phyloP scores from a whole-genome alignment of 805 yeast species.

The Soucietia sequanensis region DNA sequence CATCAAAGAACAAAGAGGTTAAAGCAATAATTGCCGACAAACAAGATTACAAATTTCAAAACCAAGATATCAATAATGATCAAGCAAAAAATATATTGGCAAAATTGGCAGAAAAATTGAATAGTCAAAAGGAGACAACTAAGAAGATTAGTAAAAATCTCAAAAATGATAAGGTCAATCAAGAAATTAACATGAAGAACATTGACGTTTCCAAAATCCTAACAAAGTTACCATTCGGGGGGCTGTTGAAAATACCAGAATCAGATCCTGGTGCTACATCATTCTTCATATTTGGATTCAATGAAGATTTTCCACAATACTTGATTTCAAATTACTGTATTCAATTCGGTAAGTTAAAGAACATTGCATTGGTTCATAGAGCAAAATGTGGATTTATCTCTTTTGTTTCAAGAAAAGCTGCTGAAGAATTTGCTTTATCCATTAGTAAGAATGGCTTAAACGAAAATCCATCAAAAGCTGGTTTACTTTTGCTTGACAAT shows the following conservation, averaged over 20 bases:
- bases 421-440: constrained; percentile 41
- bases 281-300: constrained; percentile 75
- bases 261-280: constrained; percentile 46
- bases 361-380: constrained; percentile 51
- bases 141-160: constrained; percentile 1
- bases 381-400: constrained; percentile 65
- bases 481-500: constrained; percentile 28
- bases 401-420: constrained; percentile 48
- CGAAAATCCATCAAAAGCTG: constrained; percentile 26
- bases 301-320: constrained; percentile 64
- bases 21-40: constrained; percentile 44
- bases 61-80: constrained; percentile 13
- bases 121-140: constrained; percentile 6
- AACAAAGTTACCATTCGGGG: constrained; percentile 67
- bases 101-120: constrained; percentile 42
- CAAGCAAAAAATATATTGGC: constrained; percentile 51
- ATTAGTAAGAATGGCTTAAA: constrained; percentile 25
- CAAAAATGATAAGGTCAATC: too few relatives aligned
- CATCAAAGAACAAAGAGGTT: constrained; percentile 30
- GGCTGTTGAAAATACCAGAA: constrained; percentile 44
- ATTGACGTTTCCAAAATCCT: constrained; percentile 53
- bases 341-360: constrained; percentile 45
- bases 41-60: constrained; percentile 47
- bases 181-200: constrained; percentile 5
- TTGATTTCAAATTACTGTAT: constrained; percentile 49